These are phyloP conservation scores for Glycine tomentella DNA, from an alignment of 306 rosid genomes.

Conservation along the genomic window DNA sequence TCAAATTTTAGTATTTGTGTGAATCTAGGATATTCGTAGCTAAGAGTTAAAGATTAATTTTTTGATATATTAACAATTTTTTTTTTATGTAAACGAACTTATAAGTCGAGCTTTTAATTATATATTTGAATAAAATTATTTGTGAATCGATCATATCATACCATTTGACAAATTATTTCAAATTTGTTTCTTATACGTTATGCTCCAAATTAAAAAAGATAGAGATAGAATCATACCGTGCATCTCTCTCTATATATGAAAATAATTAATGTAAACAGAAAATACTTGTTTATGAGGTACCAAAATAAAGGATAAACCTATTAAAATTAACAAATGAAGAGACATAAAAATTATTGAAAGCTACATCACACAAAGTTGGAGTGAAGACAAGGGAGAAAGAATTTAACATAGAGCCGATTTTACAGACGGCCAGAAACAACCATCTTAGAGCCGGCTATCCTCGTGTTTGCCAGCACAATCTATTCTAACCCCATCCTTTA, in stretches of 20 bases:
- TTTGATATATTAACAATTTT: too few species aligned
- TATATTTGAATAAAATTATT: too few species aligned
- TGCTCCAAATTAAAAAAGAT: background rate
- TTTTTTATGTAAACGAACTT: too few species aligned
- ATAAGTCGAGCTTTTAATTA: too few species aligned
- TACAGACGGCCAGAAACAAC: slow-evolving; percentile 56
- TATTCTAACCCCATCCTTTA: slow-evolving; percentile 36
- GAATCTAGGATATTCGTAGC: too few species aligned
- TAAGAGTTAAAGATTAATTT: too few species aligned
- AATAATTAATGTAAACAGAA: background rate
- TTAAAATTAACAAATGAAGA: background rate
- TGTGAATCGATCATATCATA: too few species aligned
- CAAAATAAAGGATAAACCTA: slow-evolving; percentile 23
- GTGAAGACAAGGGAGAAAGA: slow-evolving; percentile 43
- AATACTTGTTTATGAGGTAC: background rate
- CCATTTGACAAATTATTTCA: too few species aligned
- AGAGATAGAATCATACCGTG: background rate
- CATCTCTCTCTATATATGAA: too few species aligned
- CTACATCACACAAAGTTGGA: slow-evolving; percentile 29
- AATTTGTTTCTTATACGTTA: background rate
- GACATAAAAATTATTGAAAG: slow-evolving; percentile 37
- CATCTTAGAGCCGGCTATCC: slow-evolving; percentile 54
- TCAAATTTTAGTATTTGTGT: too few species aligned
- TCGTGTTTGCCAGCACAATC: slow-evolving; percentile 46
- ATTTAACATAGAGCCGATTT: slow-evolving; percentile 49